Conservation (phyloP, 768 basidiomycete species). For the Mrakia frigida region DNA sequence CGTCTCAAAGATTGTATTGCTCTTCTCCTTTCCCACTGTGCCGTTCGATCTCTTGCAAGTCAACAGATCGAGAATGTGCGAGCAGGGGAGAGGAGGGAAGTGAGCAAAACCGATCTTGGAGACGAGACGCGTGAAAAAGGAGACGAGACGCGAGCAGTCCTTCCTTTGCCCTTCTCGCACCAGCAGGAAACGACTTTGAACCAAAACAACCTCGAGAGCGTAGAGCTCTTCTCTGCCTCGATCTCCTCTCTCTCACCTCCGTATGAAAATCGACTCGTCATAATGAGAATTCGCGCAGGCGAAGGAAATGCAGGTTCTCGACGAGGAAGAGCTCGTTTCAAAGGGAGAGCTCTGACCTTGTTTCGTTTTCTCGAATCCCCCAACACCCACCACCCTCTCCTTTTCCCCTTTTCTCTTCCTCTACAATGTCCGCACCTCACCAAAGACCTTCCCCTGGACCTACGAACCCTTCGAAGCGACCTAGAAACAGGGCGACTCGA, state of each 20-base stretch:
- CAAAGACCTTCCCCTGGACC: background rate
- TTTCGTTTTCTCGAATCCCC: background rate
- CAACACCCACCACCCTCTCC: background rate
- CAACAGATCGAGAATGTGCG: background rate
- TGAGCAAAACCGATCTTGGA: too few species aligned
- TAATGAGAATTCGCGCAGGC: background rate
- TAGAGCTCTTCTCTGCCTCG: too few species aligned
- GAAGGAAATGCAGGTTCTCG: background rate
- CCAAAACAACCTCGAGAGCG: too few species aligned
- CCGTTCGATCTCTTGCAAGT: background rate
- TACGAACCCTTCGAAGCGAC: constrained; percentile 16
- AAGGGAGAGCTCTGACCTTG: background rate
- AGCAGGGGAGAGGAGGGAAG: background rate
- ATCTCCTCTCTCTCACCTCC: too few species aligned
- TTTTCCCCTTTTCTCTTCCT: background rate
- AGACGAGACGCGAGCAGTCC: too few species aligned
- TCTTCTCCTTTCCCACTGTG: background rate
- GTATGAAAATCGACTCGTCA: background rate
- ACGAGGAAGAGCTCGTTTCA: too few species aligned
- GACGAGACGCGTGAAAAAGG: too few species aligned
- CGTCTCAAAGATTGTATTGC: constrained; percentile 8
- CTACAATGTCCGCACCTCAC: constrained; percentile 1
- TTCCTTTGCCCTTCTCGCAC: too few species aligned
- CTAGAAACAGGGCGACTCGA: background rate
- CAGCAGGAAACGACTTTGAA: too few species aligned